Percentiles rank a stretch among this genome's conserved stretches.
These are phyloP conservation scores for Trichopus zeylanicus DNA, from an alignment of 116 monocot genomes.

Conservation along the genomic window DNA sequence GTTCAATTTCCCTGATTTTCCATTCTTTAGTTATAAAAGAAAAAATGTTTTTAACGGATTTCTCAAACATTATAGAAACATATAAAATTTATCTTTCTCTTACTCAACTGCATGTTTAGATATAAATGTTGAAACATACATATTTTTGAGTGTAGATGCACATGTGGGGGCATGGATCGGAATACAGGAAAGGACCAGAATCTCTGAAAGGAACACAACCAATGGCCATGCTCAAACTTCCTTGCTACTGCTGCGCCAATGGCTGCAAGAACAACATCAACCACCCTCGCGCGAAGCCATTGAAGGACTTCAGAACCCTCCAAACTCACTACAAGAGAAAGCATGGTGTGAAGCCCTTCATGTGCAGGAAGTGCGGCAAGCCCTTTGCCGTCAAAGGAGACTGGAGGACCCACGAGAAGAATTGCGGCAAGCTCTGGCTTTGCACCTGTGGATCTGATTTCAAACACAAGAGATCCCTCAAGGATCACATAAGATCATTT, in stretches of 20 bases:
- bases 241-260: slow-evolving; percentile 74
- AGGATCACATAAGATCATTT: slow-evolving; percentile 61
- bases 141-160: slow-evolving; percentile 44
- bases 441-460: slow-evolving; percentile 76
- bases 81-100: background rate
- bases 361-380: slow-evolving; percentile 54
- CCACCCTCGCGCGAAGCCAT: slow-evolving; percentile 48
- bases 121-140: background rate
- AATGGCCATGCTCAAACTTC: slow-evolving; percentile 61
- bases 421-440: slow-evolving; percentile 72
- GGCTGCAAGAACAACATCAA: slow-evolving; percentile 83
- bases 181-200: slow-evolving; percentile 61
- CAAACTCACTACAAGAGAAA: slow-evolving; percentile 85
- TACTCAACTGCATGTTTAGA: background rate
- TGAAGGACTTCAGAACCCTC: slow-evolving; percentile 82
- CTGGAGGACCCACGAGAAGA: slow-evolving; percentile 91
- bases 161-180: slow-evolving; percentile 86
- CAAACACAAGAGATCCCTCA: slow-evolving; percentile 86
- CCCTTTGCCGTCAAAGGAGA: slow-evolving; percentile 78
- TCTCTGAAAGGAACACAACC: slow-evolving; percentile 52
- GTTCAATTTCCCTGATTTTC: too few species aligned
- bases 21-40: too few species aligned
- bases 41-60: too few species aligned
- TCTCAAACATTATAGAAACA: too few species aligned
- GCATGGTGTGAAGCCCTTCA: slow-evolving; percentile 70